phyloP scores from a whole-genome alignment of 352 stramenopile genomes.

The Pythium angustatum region DNA sequence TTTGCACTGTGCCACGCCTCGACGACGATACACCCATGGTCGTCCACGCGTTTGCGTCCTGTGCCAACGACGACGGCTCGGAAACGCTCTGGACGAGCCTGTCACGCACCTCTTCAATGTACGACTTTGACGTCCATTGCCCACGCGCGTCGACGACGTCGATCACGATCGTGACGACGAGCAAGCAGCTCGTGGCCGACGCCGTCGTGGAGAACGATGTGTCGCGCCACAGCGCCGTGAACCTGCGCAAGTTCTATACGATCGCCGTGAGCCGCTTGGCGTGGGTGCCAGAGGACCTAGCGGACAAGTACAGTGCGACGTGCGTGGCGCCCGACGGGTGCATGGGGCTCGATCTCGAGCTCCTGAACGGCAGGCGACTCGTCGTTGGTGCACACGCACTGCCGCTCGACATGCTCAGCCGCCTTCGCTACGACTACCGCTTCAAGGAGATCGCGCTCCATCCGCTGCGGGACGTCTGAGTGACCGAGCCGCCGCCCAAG shows the following conservation, averaged over 20 bases:
- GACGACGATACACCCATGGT: not conserved
- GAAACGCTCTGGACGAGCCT: not conserved
- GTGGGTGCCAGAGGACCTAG: not conserved
- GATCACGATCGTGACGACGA: not conserved
- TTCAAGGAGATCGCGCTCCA: not conserved
- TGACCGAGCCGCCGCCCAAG: not conserved
- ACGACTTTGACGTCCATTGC: not conserved
- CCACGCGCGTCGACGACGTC: not conserved
- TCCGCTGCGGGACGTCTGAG: not conserved
- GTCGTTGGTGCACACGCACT: not conserved
- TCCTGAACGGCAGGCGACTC: not conserved
- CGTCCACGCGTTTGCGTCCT: not conserved
- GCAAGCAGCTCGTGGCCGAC: not conserved
- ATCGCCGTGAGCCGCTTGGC: not conserved
- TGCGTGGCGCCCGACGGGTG: not conserved
- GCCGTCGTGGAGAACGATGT: not conserved
- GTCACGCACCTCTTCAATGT: not conserved
- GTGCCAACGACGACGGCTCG: not conserved
- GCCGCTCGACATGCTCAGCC: not conserved
- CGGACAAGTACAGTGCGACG: not conserved
- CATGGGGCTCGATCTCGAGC: not conserved
- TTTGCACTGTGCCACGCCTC: not conserved
- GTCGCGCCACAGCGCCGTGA: not conserved
- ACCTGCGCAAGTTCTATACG: conserved; percentile 3
- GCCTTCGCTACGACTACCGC: not conserved